These are phyloP conservation scores for Arabis alpina DNA, from an alignment of 345 rosid species.

Conservation along the genomic window DNA sequence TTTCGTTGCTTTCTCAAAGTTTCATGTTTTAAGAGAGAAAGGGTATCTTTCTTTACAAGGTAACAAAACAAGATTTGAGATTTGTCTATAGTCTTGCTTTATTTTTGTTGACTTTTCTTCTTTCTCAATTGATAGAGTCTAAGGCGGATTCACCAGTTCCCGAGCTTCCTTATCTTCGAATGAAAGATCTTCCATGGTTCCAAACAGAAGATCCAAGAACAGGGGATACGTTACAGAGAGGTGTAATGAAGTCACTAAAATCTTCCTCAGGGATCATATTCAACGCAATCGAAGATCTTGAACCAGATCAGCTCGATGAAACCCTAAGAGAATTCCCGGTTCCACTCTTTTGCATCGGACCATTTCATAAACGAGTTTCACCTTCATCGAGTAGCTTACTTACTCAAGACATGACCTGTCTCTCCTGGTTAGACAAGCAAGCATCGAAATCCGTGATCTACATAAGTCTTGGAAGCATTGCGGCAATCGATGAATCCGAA, in stretches of 20 bases:
- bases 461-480: slow-evolving; percentile 68
- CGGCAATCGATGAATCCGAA: slow-evolving; percentile 41
- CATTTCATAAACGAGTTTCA: slow-evolving; percentile 49
- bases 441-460: slow-evolving; percentile 53
- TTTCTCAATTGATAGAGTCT: slow-evolving; percentile 40
- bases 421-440: slow-evolving; percentile 69
- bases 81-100: not conserved
- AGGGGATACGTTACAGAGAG: slow-evolving; percentile 15
- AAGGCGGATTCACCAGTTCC: slow-evolving; percentile 41
- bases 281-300: slow-evolving; percentile 60
- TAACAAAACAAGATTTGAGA: slow-evolving; percentile 11
- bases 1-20: slow-evolving; percentile 41
- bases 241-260: slow-evolving; percentile 39
- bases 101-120: slow-evolving; percentile 23
- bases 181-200: slow-evolving; percentile 53
- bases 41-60: slow-evolving; percentile 48
- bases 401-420: slow-evolving; percentile 52
- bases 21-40: slow-evolving; percentile 34
- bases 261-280: slow-evolving; percentile 56
- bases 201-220: slow-evolving; percentile 32
- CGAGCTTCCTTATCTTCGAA: slow-evolving; percentile 49
- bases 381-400: slow-evolving; percentile 52
- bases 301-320: slow-evolving; percentile 37
- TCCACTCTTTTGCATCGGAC: slow-evolving; percentile 54
- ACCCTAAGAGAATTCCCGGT: slow-evolving; percentile 41